These are phyloP conservation scores for Ustilago crameri DNA, from an alignment of 1,284 basidiomycete genomes.

Conservation along the genomic window DNA sequence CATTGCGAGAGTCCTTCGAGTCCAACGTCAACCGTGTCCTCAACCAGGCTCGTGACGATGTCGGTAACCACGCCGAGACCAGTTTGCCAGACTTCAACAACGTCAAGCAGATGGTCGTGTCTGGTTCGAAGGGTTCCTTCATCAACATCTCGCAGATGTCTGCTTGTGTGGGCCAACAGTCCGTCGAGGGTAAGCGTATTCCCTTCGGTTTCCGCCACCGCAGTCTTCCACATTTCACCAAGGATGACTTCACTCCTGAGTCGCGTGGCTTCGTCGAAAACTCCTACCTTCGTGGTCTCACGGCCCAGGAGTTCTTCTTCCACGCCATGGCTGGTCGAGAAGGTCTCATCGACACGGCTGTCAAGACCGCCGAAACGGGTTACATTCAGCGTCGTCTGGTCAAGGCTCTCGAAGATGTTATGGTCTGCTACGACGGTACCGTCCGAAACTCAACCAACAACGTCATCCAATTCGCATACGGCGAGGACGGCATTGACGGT, in stretches of 20 bases:
- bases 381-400: constrained; percentile 98
- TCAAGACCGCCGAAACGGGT: constrained; percentile 99
- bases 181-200: constrained; percentile 96
- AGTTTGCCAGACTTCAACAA: constrained; percentile 98
- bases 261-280: constrained; percentile 99
- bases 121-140: constrained; percentile 89
- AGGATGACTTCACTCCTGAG: constrained; percentile 98
- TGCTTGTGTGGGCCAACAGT: constrained; percentile 98
- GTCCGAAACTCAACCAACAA: constrained; percentile 83
- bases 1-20: constrained; percentile 98
- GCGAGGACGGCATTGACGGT: constrained; percentile 98
- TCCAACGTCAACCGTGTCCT: constrained; percentile 89
- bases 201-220: constrained; percentile 98
- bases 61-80: constrained; percentile 94
- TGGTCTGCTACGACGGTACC: constrained; percentile 97
- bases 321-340: constrained; percentile 99
- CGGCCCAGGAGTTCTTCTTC: constrained; percentile 99
- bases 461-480: constrained; percentile 94
- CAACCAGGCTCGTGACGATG: constrained; percentile 93
- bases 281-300: constrained; percentile 96
- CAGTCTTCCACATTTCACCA: constrained; percentile 94
- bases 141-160: constrained; percentile 99
- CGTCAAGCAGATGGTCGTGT: constrained; percentile 99
- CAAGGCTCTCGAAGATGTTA: constrained; percentile 96
- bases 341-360: constrained; percentile 98